Conservation (phyloP, 768 basidiomycete species). For the Termitomyces sp. region DNA sequence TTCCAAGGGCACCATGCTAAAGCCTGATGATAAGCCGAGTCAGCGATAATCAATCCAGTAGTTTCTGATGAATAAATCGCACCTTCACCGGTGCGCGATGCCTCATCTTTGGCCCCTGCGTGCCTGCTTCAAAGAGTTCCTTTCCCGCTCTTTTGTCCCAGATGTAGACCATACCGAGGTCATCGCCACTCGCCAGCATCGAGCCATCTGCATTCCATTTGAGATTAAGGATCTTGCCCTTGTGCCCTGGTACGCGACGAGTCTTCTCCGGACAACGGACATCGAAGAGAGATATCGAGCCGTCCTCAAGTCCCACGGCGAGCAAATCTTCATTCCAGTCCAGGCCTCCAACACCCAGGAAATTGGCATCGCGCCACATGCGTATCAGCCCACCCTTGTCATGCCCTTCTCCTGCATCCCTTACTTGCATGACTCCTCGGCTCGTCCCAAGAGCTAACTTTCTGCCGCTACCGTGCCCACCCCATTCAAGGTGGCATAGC, state of each 20-base stretch:
- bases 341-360: conserved; percentile 26
- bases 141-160: conserved; percentile 61
- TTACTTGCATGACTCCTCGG: conserved; percentile 46
- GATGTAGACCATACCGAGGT: conserved; percentile 80
- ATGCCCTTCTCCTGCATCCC: conserved; percentile 37
- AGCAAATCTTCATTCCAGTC: conserved; percentile 60
- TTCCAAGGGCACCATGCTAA: conserved; percentile 89
- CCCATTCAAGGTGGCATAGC: conserved; percentile 51
- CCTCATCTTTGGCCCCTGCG: conserved; percentile 64
- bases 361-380: conserved; percentile 35
- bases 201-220: conserved; percentile 74
- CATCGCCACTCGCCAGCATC: conserved; percentile 80
- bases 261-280: conserved; percentile 38
- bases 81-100: conserved; percentile 65
- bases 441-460: conserved; percentile 50
- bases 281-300: conserved; percentile 63
- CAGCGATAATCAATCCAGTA: background rate
- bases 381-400: conserved; percentile 29
- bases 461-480: conserved; percentile 30
- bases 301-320: conserved; percentile 58
- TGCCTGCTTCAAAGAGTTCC: conserved; percentile 21
- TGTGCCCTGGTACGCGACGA: conserved; percentile 40
- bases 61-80: background rate
- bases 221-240: conserved; percentile 70
- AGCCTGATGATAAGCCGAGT: conserved; percentile 38